These are phyloP conservation scores for Chenopodium formosanum DNA, from an alignment of 148 eudicot species.

Conservation along the genomic window DNA sequence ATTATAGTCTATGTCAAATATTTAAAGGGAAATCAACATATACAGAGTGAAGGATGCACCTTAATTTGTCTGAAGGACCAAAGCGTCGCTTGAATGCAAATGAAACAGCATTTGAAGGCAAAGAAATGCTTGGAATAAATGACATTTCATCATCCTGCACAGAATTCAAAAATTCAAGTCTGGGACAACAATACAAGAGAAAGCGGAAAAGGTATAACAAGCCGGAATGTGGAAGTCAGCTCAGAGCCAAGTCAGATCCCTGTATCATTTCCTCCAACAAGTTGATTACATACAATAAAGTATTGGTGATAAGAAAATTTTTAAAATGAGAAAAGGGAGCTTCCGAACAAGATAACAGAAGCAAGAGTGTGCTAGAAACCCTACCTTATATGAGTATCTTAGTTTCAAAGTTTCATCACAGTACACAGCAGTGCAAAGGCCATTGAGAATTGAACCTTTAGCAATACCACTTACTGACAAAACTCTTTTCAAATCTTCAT, in stretches of 20 bases:
- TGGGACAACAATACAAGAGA: conserved; percentile 2
- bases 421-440: conserved; percentile 69
- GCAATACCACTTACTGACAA: conserved; percentile 63
- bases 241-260: background rate
- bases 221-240: conserved; percentile 8
- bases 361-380: conserved; percentile 23
- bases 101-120: conserved; percentile 84
- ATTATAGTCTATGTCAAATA: background rate
- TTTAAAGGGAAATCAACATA: background rate
- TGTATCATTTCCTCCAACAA: conserved; percentile 1
- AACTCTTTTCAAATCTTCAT: conserved; percentile 56
- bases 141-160: conserved; percentile 73
- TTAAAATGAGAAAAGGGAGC: background rate
- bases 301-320: background rate
- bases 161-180: background rate
- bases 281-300: background rate
- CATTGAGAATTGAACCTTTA: conserved; percentile 68
- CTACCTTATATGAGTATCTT: conserved; percentile 80
- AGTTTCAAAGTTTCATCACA: conserved; percentile 62
- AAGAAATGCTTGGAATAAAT: conserved; percentile 73
- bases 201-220: background rate
- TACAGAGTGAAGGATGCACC: conserved; percentile 43
- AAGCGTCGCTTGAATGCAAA: conserved; percentile 81
- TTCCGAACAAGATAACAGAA: background rate
- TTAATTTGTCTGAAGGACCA: conserved; percentile 89